Conservation (phyloP, 768 basidiomycete species). For the Suillus plorans region DNA sequence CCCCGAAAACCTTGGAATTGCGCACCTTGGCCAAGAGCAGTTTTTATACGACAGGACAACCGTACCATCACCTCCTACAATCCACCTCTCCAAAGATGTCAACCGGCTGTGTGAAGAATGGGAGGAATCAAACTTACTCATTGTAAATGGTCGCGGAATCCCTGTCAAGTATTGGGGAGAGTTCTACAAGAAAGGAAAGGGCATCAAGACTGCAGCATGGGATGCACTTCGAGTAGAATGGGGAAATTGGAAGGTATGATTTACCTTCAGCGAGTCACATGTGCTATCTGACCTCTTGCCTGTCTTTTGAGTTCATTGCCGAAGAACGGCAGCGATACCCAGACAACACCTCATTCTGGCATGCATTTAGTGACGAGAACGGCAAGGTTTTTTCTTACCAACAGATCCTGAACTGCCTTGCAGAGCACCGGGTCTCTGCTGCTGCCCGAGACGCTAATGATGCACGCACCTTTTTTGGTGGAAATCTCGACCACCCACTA, state of each 20-base stretch:
- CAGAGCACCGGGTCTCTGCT: not conserved
- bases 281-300: not conserved
- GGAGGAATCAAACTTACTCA: slow-evolving; percentile 14
- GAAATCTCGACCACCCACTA: too few species aligned
- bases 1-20: not conserved
- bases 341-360: slow-evolving; percentile 14
- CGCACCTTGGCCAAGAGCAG: not conserved
- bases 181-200: slow-evolving; percentile 15
- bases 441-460: slow-evolving; percentile 6
- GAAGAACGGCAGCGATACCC: slow-evolving; percentile 9
- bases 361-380: slow-evolving; percentile 7
- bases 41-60: not conserved
- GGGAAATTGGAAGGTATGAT: slow-evolving; percentile 16
- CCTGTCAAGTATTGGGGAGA: slow-evolving; percentile 15
- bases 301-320: slow-evolving; percentile 12
- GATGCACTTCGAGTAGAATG: slow-evolving; percentile 10
- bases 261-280: not conserved
- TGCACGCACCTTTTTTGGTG: not conserved
- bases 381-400: slow-evolving; percentile 10
- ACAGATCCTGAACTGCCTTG: slow-evolving; percentile 9
- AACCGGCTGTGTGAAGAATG: slow-evolving; percentile 16
- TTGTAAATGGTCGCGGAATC: slow-evolving; percentile 12
- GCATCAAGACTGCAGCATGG: slow-evolving; percentile 11
- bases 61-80: not conserved
- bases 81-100: slow-evolving; percentile 14